Evolutionary conservation across 73 alveolate genomes (phyloP).

Genomic region (Tetrahymena thermophila): DNA sequence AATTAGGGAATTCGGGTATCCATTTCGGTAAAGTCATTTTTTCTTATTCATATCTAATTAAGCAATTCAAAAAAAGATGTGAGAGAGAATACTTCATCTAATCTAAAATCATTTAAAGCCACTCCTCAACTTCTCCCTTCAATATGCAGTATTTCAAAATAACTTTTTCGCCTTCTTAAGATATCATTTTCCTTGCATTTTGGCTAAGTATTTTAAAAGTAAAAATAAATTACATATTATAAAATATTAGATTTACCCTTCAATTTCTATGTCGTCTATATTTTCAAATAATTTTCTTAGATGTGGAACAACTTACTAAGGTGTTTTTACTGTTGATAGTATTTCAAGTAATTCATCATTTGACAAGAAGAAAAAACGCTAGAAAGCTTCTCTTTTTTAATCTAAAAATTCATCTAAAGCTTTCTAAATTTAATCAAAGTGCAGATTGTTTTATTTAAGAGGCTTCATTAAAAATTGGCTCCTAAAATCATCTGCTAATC

Average conservation of each 20-base stretch:
- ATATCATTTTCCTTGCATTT: conserved; percentile 69
- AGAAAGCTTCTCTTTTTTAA: conserved; percentile 77
- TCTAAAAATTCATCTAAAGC: conserved; percentile 75
- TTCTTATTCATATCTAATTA: conserved; percentile 60
- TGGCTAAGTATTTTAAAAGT: background rate
- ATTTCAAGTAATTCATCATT: conserved; percentile 89
- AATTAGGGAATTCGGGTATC: conserved; percentile 78
- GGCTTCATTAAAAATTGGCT: conserved; percentile 54
- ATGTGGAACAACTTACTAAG: conserved; percentile 73
- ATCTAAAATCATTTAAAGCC: conserved; percentile 81
- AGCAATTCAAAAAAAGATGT: conserved; percentile 62
- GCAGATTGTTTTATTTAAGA: conserved; percentile 57
- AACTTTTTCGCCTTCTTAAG: conserved; percentile 84
- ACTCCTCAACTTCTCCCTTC: conserved; percentile 90
- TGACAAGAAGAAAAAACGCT: conserved; percentile 95
- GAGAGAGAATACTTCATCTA: conserved; percentile 75
- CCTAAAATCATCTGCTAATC: conserved; percentile 60
- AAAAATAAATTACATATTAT: no score
- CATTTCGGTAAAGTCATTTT: conserved; percentile 70
- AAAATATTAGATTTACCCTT: conserved; percentile 31
- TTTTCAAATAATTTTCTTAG: conserved; percentile 88
- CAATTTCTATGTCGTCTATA: conserved; percentile 72
- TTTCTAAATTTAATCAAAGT: conserved; percentile 70
- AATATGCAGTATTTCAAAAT: conserved; percentile 62
- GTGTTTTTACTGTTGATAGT: conserved; percentile 81